Conservation (phyloP, 139 green algal species). For the Diplosphaera chodatii region DNA sequence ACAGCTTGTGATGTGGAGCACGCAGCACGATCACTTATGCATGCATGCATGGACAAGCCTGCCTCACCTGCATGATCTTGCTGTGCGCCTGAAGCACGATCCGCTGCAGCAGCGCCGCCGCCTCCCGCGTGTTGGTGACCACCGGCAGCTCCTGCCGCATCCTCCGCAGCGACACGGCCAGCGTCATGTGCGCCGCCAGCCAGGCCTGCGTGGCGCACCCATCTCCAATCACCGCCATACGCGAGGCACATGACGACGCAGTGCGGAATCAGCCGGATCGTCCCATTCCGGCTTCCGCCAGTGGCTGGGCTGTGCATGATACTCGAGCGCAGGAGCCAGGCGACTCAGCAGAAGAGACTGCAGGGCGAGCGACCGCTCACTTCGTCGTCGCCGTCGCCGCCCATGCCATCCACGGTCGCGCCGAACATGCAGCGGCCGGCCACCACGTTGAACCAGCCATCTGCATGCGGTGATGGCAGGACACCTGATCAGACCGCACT, state of each 20-base stretch:
- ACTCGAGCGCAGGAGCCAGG: too few species aligned
- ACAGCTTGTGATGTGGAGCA: too few species aligned
- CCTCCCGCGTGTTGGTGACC: background rate
- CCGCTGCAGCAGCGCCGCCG: background rate
- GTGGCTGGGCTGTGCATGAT: too few species aligned
- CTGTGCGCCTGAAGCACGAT: background rate
- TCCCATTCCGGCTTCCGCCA: too few species aligned
- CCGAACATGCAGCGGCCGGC: background rate
- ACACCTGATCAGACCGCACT: too few species aligned
- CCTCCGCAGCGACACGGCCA: background rate
- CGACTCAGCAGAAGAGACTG: too few species aligned
- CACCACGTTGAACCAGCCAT: background rate
- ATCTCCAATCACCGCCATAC: too few species aligned
- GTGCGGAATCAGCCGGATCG: background rate
- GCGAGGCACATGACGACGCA: too few species aligned
- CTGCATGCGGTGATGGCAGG: background rate
- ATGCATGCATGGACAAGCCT: too few species aligned
- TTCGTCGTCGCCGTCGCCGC: background rate
- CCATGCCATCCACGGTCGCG: background rate
- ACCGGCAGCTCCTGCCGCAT: background rate
- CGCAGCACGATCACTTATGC: too few species aligned
- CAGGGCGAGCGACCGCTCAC: background rate
- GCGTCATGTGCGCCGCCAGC: background rate
- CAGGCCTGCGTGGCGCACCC: background rate
- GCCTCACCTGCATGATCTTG: background rate